Conservation (phyloP, 1,284 basidiomycete genomes). For the Jaminaea rosea region DNA sequence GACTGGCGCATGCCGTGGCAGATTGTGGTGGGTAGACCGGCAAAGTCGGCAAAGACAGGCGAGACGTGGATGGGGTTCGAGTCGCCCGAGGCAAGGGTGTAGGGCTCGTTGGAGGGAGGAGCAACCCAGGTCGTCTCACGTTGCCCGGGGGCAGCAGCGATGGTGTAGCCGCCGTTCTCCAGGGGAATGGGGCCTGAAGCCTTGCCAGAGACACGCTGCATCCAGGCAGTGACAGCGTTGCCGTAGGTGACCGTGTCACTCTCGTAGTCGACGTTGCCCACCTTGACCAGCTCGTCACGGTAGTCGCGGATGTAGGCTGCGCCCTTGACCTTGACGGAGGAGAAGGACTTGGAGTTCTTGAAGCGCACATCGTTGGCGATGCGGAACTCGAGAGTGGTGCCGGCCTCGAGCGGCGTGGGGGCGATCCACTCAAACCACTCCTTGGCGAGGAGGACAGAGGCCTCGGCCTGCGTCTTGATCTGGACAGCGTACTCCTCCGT, state of each 20-base stretch:
- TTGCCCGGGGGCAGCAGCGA: conserved; percentile 7
- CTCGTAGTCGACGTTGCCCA: conserved; percentile 32
- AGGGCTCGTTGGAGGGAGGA: conserved; percentile 78
- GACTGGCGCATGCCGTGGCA: conserved; percentile 96
- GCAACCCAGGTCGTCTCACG: conserved; percentile 31
- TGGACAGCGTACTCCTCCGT: conserved; percentile 77
- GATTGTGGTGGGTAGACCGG: conserved; percentile 86
- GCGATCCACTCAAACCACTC: conserved; percentile 95
- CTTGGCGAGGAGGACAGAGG: conserved; percentile 87
- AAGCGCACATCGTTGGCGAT: conserved; percentile 74
- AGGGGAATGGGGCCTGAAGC: conserved; percentile 70
- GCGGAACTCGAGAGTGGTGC: conserved; percentile 79
- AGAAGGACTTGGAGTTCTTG: conserved; percentile 80
- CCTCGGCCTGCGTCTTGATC: conserved; percentile 65
- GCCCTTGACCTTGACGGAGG: conserved; percentile 71
- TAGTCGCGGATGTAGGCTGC: conserved; percentile 35
- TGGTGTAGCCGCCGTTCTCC: conserved; percentile 63
- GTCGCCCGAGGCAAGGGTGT: conserved; percentile 91
- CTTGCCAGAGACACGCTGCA: conserved; percentile 75
- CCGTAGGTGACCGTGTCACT: conserved; percentile 48
- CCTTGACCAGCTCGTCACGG: conserved; percentile 35
- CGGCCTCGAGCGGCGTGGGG: conserved; percentile 62
- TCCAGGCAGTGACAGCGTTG: conserved; percentile 86
- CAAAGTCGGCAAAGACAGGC: conserved; percentile 93
- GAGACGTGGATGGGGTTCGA: conserved; percentile 98